Conservation (phyloP, 73 alveolate species). For the Paramecium octaurelia region DNA sequence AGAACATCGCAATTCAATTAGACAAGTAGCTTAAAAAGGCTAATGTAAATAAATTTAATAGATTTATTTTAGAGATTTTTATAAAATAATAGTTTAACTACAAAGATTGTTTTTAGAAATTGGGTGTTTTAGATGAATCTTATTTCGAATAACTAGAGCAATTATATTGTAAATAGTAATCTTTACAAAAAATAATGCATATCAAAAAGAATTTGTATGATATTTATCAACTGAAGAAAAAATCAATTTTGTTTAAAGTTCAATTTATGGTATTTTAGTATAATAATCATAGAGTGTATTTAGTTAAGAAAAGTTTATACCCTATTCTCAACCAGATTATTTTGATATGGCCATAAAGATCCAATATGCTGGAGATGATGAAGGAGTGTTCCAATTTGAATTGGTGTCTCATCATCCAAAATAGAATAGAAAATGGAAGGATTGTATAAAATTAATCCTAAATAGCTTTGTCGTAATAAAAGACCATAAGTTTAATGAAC, state of each 20-base stretch:
- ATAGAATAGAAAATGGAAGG: constrained; percentile 1
- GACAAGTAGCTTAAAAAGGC: background rate
- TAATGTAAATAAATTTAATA: background rate
- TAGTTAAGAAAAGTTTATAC: background rate
- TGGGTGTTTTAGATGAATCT: background rate
- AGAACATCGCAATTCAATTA: background rate
- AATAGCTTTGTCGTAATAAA: background rate
- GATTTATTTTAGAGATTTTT: background rate
- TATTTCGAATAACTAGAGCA: background rate
- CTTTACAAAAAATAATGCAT: background rate
- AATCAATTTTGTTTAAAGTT: background rate
- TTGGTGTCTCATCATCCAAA: background rate
- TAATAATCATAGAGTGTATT: background rate
- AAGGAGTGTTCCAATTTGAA: background rate
- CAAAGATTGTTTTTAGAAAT: background rate
- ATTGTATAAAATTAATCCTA: background rate
- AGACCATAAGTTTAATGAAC: background rate
- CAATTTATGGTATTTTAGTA: background rate
- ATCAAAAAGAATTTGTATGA: background rate
- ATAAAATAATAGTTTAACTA: background rate
- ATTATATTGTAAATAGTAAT: background rate
- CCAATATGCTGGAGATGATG: constrained; percentile 7
- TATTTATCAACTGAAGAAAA: background rate
- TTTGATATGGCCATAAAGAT: background rate
- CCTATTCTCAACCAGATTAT: constrained; percentile 9